Evolutionary conservation across 1,284 basidiomycete species (phyloP), one percentile per base, ranked within the genome.

Genomic region (Waitea zeae): DNA sequence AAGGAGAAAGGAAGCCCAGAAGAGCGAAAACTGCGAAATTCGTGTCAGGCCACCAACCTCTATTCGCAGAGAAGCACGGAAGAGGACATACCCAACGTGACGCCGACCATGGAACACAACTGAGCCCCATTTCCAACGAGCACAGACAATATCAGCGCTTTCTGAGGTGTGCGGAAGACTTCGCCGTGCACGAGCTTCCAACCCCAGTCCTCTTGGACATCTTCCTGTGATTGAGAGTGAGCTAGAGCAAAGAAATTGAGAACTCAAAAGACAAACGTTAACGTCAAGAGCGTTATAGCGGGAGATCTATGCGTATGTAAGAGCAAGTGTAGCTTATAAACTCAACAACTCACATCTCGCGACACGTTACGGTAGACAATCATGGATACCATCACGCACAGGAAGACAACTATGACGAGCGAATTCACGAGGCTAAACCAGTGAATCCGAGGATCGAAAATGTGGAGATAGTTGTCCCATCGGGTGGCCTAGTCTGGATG

Each of bases 141-240:
- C 31, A 93, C 70, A 2, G 87, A 78, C 4, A 98, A 61, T 9
- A 83, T 47, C 68, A 92, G 74, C 0, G 86, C 72, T 38, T 80
- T 68, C 32, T 61, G 56, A 0, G 93, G 93, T 3, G 81, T 62
- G 19, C 93, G 74, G 66, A 96, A 97, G 12, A 98, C 87, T 55
- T 98, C 93, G 19, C 88, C 90, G 46, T 96, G 90, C 7, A 97
- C 74, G 13, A 93, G 68, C 49, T 97, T 97, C 93, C 93, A 98
- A 3, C 93, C 93, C 66, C 83, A 96, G 48, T 98, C 93, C 57
- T 96, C 90, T 58, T 95, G 90, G 1, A 96, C 84, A 46, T 96
- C 90, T 53, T 97, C 92, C 74, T 87, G 46, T n/a, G n/a, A n/a
- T n/a, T n/a, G n/a, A n/a, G n/a, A n/a, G n/a, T 20, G 40, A 39